Percentiles rank a stretch among this genome's conserved stretches.
Evolutionary conservation across 805 yeast genomes (phyloP).

Genomic region (Candida nanaspora): DNA sequence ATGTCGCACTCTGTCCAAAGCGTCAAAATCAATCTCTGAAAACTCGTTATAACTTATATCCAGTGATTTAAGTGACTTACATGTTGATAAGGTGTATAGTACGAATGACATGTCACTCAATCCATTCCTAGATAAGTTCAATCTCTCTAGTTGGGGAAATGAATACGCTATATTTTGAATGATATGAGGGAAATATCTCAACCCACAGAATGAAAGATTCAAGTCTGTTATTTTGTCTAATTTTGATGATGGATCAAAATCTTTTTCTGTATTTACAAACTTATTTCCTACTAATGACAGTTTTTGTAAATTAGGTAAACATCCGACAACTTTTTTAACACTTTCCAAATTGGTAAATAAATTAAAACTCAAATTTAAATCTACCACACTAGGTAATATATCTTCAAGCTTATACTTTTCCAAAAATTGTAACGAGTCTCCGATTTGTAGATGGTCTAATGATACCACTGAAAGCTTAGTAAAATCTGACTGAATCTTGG

Average conservation of each 20-base stretch:
- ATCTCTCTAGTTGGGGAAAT: conserved; percentile 5
- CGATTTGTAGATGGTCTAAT: conserved; percentile 36
- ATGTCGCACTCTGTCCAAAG: not conserved
- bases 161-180: not conserved
- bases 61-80: conserved; percentile 3
- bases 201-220: conserved; percentile 12
- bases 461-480: conserved; percentile 39
- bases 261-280: conserved; percentile 13
- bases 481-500: conserved; percentile 40
- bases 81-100: not conserved
- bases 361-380: conserved; percentile 57
- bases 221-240: conserved; percentile 5
- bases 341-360: conserved; percentile 35
- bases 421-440: conserved; percentile 5
- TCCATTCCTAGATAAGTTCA: conserved; percentile 25
- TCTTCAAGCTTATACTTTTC: conserved; percentile 1
- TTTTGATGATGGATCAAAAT: not conserved
- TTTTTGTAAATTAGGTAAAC: conserved; percentile 29
- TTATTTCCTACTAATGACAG: conserved; percentile 52
- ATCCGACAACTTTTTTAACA: conserved; percentile 29
- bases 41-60: conserved; percentile 36
- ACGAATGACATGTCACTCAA: not conserved
- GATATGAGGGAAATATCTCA: not conserved
- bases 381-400: conserved; percentile 18
- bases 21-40: not conserved